Conservation (phyloP, 75 land plant species). For the Sequoia sempervirens region DNA sequence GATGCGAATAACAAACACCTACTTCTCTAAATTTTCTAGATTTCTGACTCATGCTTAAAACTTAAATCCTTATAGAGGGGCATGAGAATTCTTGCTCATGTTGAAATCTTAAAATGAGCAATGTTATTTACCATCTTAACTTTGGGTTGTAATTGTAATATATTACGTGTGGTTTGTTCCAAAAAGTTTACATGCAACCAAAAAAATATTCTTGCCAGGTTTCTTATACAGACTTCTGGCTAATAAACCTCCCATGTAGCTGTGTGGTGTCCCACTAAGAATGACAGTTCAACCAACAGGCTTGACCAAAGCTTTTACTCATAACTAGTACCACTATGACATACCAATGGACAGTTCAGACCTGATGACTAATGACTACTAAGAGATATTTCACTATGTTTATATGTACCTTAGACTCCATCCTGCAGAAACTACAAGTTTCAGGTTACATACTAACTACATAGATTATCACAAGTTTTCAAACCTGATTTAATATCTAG, state of each 20-base stretch:
- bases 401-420: neutral
- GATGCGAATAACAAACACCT: neutral
- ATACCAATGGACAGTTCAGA: neutral
- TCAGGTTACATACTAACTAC: neutral
- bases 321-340: neutral
- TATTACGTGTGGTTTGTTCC: neutral
- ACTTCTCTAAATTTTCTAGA: neutral
- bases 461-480: neutral
- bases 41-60: no score
- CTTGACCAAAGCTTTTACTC: neutral
- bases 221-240: neutral
- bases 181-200: neutral
- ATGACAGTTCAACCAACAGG: neutral
- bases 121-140: neutral
- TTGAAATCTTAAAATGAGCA: neutral
- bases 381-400: neutral
- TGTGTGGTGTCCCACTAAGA: neutral
- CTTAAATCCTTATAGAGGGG: neutral
- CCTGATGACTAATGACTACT: neutral
- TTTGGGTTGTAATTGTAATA: neutral
- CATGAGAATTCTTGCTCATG: neutral
- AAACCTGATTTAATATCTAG: neutral
- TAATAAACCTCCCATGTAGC: neutral
- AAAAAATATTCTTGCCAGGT: neutral
- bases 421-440: neutral